Evolutionary conservation across 2,329 filamentous ascomycete species (phyloP), one percentile per base, ranked within the genome.

Genomic region (Penicillium sp.): DNA sequence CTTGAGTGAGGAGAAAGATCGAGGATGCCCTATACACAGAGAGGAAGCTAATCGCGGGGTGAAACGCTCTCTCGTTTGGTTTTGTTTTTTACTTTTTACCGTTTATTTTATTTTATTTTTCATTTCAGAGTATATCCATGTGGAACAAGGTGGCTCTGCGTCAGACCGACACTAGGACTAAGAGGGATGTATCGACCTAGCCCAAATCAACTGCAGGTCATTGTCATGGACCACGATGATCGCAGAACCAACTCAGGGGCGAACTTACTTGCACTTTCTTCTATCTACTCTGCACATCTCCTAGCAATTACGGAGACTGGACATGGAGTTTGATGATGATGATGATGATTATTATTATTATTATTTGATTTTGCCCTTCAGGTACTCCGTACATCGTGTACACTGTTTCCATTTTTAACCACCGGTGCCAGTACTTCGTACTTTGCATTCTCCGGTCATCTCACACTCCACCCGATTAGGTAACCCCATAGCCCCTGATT

Each of bases 21-120:
- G 52, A 58, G 50, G 42, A 62, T 50, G 51, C 50, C 52, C 52
- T 60, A 60, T 59, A 60, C 57, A 58, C 47, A 44, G 52, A 55
- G 18, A 10, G 55, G 56, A 65, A 61, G 61, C 64, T 66, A 67
- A 66, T 65, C 62, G 64, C 63, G 65, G 65, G 65, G 64, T 67
- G 65, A 67, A 67, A 67, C 63, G 59, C 53, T 59, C 57, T 63
- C 20, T 58, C 47, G 56, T 52, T 51, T 60, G 50, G 49, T 53
- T 61, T 56, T 54, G 45, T 61, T 56, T 55, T 54, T 49, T 50
- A 35, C 13, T 24, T 42, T 39, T 50, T 44, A 48, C 45, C 29
- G 4, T 50, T 52, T 42, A 32, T 47, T 52, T 47, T 49, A 46
- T 47, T 47, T 49, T 33, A 41, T 42, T 29, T 47, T 47, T 45